Evolutionary conservation across 164 flowering plant genomes (phyloP).

Genomic region (Chimonanthus praecox): DNA sequence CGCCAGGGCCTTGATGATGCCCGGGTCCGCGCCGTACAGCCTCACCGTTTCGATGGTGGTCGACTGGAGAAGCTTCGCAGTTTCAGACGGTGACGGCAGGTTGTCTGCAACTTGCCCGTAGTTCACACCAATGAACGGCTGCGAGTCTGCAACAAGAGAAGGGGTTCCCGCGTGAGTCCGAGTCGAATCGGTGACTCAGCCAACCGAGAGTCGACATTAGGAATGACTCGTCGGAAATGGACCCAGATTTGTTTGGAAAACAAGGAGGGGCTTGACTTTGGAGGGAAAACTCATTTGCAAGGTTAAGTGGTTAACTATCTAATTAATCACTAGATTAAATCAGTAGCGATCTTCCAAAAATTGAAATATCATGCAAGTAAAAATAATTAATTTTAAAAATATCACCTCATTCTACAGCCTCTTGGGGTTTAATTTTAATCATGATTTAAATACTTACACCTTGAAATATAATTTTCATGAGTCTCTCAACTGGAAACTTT

Average conservation of each 20-base stretch:
- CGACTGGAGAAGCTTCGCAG: conserved; percentile 64
- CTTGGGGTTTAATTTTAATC: no score
- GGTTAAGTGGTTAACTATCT: no score
- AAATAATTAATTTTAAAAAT: no score
- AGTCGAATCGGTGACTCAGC: neutral
- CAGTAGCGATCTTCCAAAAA: no score
- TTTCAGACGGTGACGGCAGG: conserved; percentile 69
- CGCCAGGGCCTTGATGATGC: conserved; percentile 67
- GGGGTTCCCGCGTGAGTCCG: neutral
- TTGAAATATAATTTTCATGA: no score
- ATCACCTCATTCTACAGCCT: no score
- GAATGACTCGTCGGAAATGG: neutral
- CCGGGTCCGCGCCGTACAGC: conserved; percentile 75
- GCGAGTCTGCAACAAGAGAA: conserved; percentile 33
- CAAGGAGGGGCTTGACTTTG: no score
- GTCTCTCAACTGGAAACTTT: no score
- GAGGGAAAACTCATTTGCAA: no score
- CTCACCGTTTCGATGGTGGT: conserved; percentile 66
- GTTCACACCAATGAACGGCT: conserved; percentile 75
- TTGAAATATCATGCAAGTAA: no score
- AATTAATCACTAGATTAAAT: no score
- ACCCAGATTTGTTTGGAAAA: neutral
- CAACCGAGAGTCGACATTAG: neutral
- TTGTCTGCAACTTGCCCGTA: conserved; percentile 90
- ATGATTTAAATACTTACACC: no score